phyloP scores from a whole-genome alignment of 2,329 filamentous ascomycete genomes.

The Paecilomyces formosus region DNA sequence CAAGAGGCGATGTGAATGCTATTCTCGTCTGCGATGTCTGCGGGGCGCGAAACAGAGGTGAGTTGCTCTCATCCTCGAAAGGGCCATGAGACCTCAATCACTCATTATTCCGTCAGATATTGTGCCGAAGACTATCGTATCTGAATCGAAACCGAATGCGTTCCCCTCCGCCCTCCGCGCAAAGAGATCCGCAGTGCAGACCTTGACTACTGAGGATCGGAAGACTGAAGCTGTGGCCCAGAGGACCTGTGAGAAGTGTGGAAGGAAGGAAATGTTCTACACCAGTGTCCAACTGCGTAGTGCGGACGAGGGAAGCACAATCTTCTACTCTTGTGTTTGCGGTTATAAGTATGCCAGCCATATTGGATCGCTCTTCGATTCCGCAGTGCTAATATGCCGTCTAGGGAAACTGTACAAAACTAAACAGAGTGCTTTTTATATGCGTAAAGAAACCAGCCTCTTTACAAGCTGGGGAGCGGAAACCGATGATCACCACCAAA shows the following conservation, averaged over 20 bases:
- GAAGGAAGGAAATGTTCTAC: conserved; percentile 72
- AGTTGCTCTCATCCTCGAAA: conserved; percentile 3
- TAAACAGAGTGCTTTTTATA: conserved; percentile 15
- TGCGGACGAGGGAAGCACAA: conserved; percentile 90
- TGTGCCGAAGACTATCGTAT: conserved; percentile 67
- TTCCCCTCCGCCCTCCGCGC: conserved; percentile 86
- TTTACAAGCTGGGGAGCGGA: conserved; percentile 15
- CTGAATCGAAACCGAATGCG: conserved; percentile 77
- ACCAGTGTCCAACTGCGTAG: conserved; percentile 79
- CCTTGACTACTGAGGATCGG: conserved; percentile 68
- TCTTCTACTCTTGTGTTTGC: conserved; percentile 85
- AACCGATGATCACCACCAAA: conserved; percentile 8
- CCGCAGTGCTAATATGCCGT: neutral
- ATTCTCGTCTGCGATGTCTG: conserved; percentile 79
- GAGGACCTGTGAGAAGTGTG: conserved; percentile 73
- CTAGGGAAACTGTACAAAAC: conserved; percentile 30
- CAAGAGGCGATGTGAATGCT: conserved; percentile 67
- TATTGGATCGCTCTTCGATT: neutral
- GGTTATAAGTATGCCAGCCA: conserved; percentile 61
- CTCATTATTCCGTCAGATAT: conserved; percentile 49
- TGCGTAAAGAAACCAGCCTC: conserved; percentile 10
- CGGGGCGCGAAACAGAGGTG: conserved; percentile 76
- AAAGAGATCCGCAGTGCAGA: conserved; percentile 79
- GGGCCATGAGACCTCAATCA: conserved; percentile 1
- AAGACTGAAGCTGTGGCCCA: conserved; percentile 63